Conservation (phyloP, 1,139 yeast species). For the Dujonia santamariae region DNA sequence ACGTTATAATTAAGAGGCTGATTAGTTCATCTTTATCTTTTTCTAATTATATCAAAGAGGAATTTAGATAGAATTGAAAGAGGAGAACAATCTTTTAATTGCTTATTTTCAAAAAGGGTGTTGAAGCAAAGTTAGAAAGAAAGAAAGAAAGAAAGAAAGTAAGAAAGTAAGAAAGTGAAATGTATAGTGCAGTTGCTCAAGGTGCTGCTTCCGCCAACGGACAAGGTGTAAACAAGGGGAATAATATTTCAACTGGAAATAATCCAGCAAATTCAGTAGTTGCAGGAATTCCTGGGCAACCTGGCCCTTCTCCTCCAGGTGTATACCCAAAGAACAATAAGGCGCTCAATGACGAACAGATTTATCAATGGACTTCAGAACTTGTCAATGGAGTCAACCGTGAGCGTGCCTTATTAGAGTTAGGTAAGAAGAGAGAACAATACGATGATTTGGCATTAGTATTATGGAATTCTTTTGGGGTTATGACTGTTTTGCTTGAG, state of each 20-base stretch:
- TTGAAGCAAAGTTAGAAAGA: too few relatives aligned
- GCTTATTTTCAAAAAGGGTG: too few relatives aligned
- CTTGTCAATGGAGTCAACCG: constrained; percentile 85
- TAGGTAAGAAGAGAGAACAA: constrained; percentile 92
- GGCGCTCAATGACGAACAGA: constrained; percentile 82
- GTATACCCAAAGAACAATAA: constrained; percentile 21
- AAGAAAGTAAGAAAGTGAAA: neutral
- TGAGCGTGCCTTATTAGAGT: constrained; percentile 86
- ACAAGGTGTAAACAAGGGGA: neutral
- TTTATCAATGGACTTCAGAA: constrained; percentile 87
- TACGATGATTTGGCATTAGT: constrained; percentile 92
- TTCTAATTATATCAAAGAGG: too few relatives aligned
- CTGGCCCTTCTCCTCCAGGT: constrained; percentile 2
- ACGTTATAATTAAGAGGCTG: too few relatives aligned
- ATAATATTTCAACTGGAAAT: neutral
- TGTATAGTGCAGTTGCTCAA: constrained; percentile 5
- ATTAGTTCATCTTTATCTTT: too few relatives aligned
- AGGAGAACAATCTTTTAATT: too few relatives aligned
- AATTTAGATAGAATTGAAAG: too few relatives aligned
- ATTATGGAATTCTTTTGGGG: constrained; percentile 95
- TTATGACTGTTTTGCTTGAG: constrained; percentile 85
- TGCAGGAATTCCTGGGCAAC: neutral
- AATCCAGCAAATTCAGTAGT: neutral
- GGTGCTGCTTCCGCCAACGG: constrained; percentile 1
- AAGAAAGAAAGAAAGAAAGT: neutral